Base-by-base conservation (phyloP, 2,329 filamentous ascomycete genomes). In the Fusarium haematococcum region DNA sequence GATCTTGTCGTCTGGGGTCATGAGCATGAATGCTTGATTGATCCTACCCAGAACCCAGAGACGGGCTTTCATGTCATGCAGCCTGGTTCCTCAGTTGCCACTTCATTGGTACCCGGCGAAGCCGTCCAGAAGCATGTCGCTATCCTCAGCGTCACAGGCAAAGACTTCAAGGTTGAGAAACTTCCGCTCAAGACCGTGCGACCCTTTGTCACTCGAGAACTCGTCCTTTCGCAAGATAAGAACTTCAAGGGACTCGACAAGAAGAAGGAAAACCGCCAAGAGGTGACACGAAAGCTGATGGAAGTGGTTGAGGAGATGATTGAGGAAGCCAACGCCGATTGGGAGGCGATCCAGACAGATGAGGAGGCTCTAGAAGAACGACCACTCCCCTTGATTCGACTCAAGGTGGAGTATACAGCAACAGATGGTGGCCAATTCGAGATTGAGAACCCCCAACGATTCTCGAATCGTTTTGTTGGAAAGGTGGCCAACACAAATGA, bases 61-160 rank as follows among this genome's bases (percentile, higher is more conserved):
- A 98, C 93, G 57, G 93, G 93, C 1, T 99, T 99, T 77, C 91
- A 97, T 76, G 96, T 99, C 73, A 98, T 99, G 91, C 97, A 99
- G 79, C 97, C 97, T 1, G 97, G 97, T 0, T 99, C 97, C 0
- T 98, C 97, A 0, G 93, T 99, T 1, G 97, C 96, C 1, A 99
- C 97, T 2, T 98, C 97, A 0, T 86, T 99, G 0, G 92, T 97
- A 10, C 93, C 94, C 0, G 95, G 95, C 32, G 97, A 99, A 83
- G 94, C 97, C 1, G 94, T 95, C 1, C 87, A 94, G 9, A 99
- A 99, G 81, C 94, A 98, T 66, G 94, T 98, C 8, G 92, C 95
- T 1, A 93, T 99, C 23, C 81, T 98, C 59, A 97, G 88, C 75
- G 86, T 99, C 62, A 97, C 92, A 0, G 96, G 95, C 10, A 94